Conservation (phyloP, 2,329 filamentous ascomycete genomes). For the Neophaeococcomyces mojaviensis region DNA sequence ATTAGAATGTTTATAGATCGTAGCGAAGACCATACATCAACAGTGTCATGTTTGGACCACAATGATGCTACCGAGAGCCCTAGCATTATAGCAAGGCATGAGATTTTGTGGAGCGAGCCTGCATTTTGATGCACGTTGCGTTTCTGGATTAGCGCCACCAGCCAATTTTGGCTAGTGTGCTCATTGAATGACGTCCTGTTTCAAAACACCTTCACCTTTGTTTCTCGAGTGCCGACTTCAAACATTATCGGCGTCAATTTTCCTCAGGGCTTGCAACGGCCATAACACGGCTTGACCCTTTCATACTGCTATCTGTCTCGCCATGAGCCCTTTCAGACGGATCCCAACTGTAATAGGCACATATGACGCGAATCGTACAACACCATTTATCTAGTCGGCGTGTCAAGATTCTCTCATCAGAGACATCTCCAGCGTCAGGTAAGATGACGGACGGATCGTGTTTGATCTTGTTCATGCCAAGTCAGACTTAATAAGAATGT, state of each 20-base stretch:
- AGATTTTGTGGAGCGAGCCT: too few relatives aligned
- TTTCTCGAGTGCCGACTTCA: slow-evolving; percentile 3
- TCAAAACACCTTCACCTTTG: slow-evolving; percentile 1
- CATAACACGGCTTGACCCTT: not conserved
- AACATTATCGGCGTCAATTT: slow-evolving; percentile 5
- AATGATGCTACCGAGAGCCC: too few relatives aligned
- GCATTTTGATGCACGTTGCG: too few relatives aligned
- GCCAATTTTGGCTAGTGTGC: not conserved
- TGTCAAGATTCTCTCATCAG: slow-evolving; percentile 8
- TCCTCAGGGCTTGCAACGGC: not conserved
- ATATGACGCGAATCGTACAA: slow-evolving; percentile 2
- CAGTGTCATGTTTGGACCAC: too few relatives aligned
- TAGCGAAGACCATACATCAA: too few relatives aligned
- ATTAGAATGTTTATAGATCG: not conserved
- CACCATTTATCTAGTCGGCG: slow-evolving; percentile 1
- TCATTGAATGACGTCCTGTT: not conserved
- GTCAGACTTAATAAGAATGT: slow-evolving; percentile 7
- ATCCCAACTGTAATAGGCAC: not conserved
- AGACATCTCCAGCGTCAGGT: slow-evolving; percentile 20
- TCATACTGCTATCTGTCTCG: not conserved
- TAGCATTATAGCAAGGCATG: too few relatives aligned
- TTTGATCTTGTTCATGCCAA: slow-evolving; percentile 8
- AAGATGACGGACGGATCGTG: slow-evolving; percentile 10
- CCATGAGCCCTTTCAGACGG: not conserved
- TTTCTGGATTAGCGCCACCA: not conserved